Conservation (phyloP, 163 green algal species). For the Prototheca stagnorum region DNA sequence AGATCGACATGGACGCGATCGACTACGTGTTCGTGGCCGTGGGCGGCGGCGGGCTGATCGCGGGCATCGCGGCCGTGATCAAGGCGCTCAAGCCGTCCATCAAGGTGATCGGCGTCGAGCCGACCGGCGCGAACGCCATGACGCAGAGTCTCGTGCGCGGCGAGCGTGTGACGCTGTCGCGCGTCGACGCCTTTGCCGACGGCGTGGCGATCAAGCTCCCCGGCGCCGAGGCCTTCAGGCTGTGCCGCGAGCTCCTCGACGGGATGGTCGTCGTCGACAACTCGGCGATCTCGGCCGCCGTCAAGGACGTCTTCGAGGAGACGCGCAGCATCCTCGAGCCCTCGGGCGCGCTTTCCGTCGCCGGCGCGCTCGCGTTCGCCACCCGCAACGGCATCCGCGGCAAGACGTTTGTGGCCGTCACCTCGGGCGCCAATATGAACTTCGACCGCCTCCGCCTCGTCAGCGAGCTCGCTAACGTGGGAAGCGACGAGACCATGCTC, state of each 20-base stretch:
- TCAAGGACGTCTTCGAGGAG: conserved; percentile 85
- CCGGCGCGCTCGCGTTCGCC: conserved; percentile 81
- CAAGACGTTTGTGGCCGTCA: conserved; percentile 72
- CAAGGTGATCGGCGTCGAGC: conserved; percentile 91
- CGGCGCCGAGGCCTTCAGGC: conserved; percentile 81
- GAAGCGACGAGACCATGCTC: conserved; percentile 66
- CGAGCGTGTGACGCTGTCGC: conserved; percentile 48
- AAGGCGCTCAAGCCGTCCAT: conserved; percentile 76
- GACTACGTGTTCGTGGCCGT: conserved; percentile 90
- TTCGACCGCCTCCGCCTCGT: conserved; percentile 91
- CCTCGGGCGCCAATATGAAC: conserved; percentile 95
- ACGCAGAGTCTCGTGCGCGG: conserved; percentile 58
- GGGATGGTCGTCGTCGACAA: conserved; percentile 88
- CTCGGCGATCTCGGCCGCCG: conserved; percentile 63
- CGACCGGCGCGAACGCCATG: conserved; percentile 86
- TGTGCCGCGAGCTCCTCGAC: conserved; percentile 79
- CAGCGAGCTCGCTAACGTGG: conserved; percentile 75
- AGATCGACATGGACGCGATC: conserved; percentile 43
- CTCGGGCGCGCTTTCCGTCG: conserved; percentile 81
- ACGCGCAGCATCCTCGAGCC: conserved; percentile 91
- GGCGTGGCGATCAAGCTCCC: conserved; percentile 72
- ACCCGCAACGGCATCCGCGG: conserved; percentile 24
- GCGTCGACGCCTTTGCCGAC: conserved; percentile 92
- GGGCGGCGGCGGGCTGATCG: conserved; percentile 86
- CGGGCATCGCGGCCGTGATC: conserved; percentile 81